Conservation (phyloP, 2,329 filamentous ascomycete genomes). For the Erysiphe neolycopersici region DNA sequence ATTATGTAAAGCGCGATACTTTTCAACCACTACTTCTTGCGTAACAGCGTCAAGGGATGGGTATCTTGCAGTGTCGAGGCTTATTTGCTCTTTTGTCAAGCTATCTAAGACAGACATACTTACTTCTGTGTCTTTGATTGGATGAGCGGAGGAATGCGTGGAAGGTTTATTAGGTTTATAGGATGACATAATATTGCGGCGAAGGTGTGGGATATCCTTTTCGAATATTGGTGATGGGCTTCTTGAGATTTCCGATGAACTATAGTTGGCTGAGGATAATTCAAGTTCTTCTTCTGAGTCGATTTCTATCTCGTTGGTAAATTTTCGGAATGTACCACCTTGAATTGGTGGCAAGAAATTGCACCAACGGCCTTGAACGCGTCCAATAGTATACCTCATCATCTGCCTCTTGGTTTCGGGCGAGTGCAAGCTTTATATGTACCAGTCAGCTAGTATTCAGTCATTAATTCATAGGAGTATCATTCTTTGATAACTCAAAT, state of each 20-base stretch:
- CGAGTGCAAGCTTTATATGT: constrained; percentile 45
- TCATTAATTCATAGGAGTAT: not conserved
- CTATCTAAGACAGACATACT: constrained; percentile 43
- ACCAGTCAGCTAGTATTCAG: not conserved
- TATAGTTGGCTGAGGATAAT: not conserved
- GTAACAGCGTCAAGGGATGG: constrained; percentile 47
- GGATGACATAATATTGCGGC: constrained; percentile 4
- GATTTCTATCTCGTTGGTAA: constrained; percentile 18
- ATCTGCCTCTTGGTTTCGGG: constrained; percentile 48
- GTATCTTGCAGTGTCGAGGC: constrained; percentile 54
- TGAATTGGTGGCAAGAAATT: constrained; percentile 87
- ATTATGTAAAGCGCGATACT: constrained; percentile 55
- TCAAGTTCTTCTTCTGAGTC: constrained; percentile 14
- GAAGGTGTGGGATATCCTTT: constrained; percentile 4
- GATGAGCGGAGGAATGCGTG: constrained; percentile 28
- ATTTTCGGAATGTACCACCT: constrained; percentile 46
- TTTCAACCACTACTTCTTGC: constrained; percentile 49
- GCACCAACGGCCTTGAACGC: constrained; percentile 52
- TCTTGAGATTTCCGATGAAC: constrained; percentile 10
- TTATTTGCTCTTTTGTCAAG: constrained; percentile 46
- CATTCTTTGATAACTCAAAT: not conserved
- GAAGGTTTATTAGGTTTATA: constrained; percentile 7
- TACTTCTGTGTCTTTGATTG: constrained; percentile 24
- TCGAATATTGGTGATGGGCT: constrained; percentile 14
- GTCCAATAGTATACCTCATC: constrained; percentile 57